phyloP scores from a whole-genome alignment of 2,329 filamentous ascomycete species.

The Botrytis byssoidea region DNA sequence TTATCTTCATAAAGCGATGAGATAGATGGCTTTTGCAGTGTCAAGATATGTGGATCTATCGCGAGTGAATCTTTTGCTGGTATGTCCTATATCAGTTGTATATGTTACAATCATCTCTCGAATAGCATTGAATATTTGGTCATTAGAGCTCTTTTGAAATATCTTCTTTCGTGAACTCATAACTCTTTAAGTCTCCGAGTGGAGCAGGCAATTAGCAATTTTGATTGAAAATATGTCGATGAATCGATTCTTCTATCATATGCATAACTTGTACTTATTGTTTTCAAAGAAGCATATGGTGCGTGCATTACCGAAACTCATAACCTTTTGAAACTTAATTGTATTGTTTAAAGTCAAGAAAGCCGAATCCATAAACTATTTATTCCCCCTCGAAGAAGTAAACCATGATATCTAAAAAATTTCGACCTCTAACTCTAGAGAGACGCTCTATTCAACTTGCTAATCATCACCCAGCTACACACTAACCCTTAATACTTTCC shows the following conservation, averaged over 20 bases:
- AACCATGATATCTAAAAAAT: no score
- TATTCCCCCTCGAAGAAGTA: neutral
- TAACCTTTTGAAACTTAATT: neutral
- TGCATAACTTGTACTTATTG: neutral
- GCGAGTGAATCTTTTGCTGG: no score
- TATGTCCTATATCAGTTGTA: no score
- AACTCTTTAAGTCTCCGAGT: neutral
- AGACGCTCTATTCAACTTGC: neutral
- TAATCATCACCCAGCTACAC: neutral
- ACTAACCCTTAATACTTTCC: neutral
- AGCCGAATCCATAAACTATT: neutral
- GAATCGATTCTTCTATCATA: neutral
- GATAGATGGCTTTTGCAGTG: no score
- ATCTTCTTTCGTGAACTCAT: neutral
- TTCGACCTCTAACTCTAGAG: no score
- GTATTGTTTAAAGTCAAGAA: neutral
- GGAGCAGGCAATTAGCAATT: neutral
- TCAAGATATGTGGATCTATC: no score
- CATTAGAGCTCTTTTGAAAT: no score
- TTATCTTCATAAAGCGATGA: no score
- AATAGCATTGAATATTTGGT: neutral
- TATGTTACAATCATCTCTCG: neutral
- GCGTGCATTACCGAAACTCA: neutral
- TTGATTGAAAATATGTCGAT: neutral
- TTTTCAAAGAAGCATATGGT: neutral